Conservation (phyloP, 257 asterid genomes). For the Plantago ovata region DNA sequence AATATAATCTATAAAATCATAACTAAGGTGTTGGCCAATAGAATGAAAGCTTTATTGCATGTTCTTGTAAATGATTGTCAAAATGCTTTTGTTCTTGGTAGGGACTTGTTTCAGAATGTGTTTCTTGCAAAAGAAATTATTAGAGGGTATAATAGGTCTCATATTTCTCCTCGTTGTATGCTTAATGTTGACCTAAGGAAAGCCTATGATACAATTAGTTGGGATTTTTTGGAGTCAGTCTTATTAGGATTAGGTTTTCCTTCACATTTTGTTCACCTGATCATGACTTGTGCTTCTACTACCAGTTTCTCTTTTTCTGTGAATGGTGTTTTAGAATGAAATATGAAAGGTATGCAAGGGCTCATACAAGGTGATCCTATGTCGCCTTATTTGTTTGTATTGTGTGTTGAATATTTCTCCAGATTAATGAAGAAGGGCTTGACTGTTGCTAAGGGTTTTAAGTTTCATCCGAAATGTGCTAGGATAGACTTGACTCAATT, state of each 20-base stretch:
- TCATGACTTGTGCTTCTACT: too few species aligned
- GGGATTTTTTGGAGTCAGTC: neutral
- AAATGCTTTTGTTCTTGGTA: neutral
- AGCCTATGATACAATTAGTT: too few species aligned
- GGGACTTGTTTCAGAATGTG: neutral
- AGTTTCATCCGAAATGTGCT: too few species aligned
- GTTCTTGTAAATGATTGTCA: neutral
- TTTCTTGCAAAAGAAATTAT: neutral
- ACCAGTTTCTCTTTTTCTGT: too few species aligned
- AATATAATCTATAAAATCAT: too few species aligned
- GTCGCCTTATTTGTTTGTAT: neutral
- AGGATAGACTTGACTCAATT: too few species aligned
- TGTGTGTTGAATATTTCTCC: neutral
- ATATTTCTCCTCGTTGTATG: neutral
- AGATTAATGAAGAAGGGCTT: neutral
- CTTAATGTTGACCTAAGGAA: neutral
- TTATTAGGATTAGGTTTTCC: neutral
- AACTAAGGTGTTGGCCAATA: neutral
- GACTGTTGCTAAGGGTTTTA: neutral
- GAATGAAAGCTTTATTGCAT: neutral
- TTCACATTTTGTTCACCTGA: neutral
- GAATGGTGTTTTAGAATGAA: neutral
- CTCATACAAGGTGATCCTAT: neutral
- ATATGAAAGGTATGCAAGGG: neutral
- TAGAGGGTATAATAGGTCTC: neutral